Evolutionary conservation across 345 rosid genomes (phyloP).

Genomic region (Pistacia vera): DNA sequence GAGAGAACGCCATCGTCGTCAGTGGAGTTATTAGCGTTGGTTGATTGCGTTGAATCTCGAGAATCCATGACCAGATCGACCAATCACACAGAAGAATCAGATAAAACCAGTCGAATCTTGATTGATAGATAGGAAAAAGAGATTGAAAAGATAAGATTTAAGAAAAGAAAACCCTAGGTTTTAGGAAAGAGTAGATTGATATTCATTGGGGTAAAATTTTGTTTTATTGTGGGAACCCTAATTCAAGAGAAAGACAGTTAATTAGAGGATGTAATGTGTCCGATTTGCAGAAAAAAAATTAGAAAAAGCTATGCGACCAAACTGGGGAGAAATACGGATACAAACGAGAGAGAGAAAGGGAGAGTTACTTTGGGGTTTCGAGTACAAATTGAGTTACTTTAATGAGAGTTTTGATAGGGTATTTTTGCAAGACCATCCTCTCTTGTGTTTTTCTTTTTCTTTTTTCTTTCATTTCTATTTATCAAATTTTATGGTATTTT

Average conservation of each 20-base stretch:
- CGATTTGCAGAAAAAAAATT: constrained; percentile 18
- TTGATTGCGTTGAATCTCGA: constrained; percentile 48
- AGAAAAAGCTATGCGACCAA: constrained; percentile 16
- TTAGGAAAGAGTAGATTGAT: constrained; percentile 1
- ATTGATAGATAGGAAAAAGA: neutral
- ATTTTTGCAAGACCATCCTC: neutral
- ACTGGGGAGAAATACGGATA: neutral
- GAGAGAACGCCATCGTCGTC: constrained; percentile 50
- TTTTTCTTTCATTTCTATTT: neutral
- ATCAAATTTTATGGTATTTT: too few relatives aligned
- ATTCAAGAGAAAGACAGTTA: neutral
- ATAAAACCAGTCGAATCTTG: constrained; percentile 5
- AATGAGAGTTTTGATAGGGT: neutral
- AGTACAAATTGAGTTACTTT: constrained; percentile 14
- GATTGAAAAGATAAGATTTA: neutral
- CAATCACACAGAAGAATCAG: constrained; percentile 13
- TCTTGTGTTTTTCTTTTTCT: neutral
- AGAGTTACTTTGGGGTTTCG: neutral
- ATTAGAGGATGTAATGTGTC: constrained; percentile 1
- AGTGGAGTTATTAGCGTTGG: constrained; percentile 24
- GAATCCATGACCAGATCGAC: constrained; percentile 54
- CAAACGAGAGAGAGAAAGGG: neutral
- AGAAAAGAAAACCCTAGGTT: constrained; percentile 25
- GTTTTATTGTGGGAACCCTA: neutral
- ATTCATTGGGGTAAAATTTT: neutral